phyloP scores from a whole-genome alignment of 75 land plant species.

The Pinus taeda region DNA sequence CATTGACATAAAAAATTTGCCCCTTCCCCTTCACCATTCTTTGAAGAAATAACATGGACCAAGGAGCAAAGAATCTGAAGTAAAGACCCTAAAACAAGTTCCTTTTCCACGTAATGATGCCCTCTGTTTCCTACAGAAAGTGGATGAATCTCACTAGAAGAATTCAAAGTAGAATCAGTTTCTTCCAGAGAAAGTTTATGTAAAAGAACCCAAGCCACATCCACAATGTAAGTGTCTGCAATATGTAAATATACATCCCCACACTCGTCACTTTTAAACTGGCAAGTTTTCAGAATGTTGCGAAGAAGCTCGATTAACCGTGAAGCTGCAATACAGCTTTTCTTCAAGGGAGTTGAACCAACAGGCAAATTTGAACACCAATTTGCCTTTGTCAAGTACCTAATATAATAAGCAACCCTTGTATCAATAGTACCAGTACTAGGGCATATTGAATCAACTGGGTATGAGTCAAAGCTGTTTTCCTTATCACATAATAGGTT shows the following conservation, averaged over 20 bases:
- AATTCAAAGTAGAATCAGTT: background rate
- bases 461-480: background rate
- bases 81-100: conserved; percentile 10
- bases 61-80: conserved; percentile 12
- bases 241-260: background rate
- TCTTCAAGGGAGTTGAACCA: conserved; percentile 2
- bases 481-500: background rate
- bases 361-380: background rate
- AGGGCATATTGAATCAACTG: background rate
- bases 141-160: background rate
- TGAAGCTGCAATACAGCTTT: background rate
- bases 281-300: background rate
- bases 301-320: conserved; percentile 7
- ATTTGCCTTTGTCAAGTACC: conserved; percentile 5
- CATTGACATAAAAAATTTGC: background rate
- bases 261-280: background rate
- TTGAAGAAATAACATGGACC: conserved; percentile 2
- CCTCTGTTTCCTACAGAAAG: background rate
- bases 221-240: conserved; percentile 2
- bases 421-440: background rate
- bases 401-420: background rate
- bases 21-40: background rate
- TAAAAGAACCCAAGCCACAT: conserved; percentile 6
- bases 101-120: background rate
- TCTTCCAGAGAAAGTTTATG: background rate